Conservation (phyloP, 108 stramenopile genomes). For the Conticribra guillardii region DNA sequence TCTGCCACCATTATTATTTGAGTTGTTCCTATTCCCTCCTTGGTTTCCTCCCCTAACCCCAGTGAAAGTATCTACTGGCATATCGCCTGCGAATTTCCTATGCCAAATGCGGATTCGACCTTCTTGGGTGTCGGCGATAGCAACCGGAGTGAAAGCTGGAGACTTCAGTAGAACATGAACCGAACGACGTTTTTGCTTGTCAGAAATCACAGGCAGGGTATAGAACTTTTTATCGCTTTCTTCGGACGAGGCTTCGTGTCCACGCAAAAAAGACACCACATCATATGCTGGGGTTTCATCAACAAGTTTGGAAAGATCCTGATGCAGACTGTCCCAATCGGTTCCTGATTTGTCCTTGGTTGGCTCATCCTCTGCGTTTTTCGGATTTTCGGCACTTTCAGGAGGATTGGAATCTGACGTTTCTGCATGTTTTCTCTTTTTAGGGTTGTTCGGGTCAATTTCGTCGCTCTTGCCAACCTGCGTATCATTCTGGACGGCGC, state of each 20-base stretch:
- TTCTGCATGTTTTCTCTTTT: constrained; percentile 26
- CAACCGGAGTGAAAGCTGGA: constrained; percentile 40
- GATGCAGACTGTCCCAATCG: constrained; percentile 33
- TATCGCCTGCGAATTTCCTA: constrained; percentile 62
- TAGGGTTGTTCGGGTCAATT: neutral
- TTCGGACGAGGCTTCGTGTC: constrained; percentile 9
- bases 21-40: constrained; percentile 36
- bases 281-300: constrained; percentile 48
- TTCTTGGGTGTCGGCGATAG: constrained; percentile 72
- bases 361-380: constrained; percentile 6
- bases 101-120: constrained; percentile 81
- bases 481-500: neutral
- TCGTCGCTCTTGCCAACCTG: constrained; percentile 1
- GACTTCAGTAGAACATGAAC: constrained; percentile 71
- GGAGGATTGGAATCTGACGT: neutral
- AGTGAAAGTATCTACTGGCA: constrained; percentile 69
- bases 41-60: constrained; percentile 38
- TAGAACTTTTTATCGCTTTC: constrained; percentile 54
- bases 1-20: constrained; percentile 32
- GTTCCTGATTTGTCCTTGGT: neutral
- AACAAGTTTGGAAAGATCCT: constrained; percentile 30
- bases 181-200: constrained; percentile 58
- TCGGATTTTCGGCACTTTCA: constrained; percentile 5
- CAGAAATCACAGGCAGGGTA: constrained; percentile 59
- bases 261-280: constrained; percentile 51